phyloP scores from a whole-genome alignment of 495 filamentous ascomycete species.

The Podospora conica region DNA sequence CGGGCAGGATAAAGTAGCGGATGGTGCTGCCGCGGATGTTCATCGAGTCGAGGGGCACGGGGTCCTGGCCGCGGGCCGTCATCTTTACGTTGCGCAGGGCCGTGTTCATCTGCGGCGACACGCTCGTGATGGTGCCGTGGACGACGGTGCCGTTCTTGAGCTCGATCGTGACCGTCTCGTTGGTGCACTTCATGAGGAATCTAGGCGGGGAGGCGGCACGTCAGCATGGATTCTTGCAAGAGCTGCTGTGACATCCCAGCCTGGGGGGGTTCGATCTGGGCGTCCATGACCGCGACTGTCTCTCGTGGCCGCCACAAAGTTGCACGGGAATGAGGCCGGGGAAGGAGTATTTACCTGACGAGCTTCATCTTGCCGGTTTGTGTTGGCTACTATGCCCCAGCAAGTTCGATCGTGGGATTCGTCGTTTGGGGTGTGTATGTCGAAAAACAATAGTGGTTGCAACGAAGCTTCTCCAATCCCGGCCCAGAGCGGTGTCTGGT shows the following conservation, averaged over 20 bases:
- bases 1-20: constrained; percentile 74
- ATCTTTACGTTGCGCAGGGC: constrained; percentile 90
- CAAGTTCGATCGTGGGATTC: neutral
- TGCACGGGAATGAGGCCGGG: neutral
- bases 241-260: neutral
- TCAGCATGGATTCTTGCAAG: neutral
- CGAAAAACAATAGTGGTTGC: neutral
- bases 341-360: constrained; percentile 71
- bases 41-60: constrained; percentile 86
- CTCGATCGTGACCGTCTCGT: constrained; percentile 96
- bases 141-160: constrained; percentile 97
- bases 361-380: constrained; percentile 77
- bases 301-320: neutral
- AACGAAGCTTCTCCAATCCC: constrained; percentile 4
- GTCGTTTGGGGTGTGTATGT: neutral
- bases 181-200: constrained; percentile 97
- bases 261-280: neutral
- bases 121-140: constrained; percentile 89
- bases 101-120: constrained; percentile 96
- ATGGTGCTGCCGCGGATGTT: constrained; percentile 92
- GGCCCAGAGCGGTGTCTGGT: neutral
- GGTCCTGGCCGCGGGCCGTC: constrained; percentile 79
- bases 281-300: constrained; percentile 6
- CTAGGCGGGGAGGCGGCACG: constrained; percentile 37
- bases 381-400: neutral